Evolutionary conservation across 2,329 filamentous ascomycete genomes (phyloP), one percentile per base, ranked within the genome.

Genomic region (Scedosporium boydii): DNA sequence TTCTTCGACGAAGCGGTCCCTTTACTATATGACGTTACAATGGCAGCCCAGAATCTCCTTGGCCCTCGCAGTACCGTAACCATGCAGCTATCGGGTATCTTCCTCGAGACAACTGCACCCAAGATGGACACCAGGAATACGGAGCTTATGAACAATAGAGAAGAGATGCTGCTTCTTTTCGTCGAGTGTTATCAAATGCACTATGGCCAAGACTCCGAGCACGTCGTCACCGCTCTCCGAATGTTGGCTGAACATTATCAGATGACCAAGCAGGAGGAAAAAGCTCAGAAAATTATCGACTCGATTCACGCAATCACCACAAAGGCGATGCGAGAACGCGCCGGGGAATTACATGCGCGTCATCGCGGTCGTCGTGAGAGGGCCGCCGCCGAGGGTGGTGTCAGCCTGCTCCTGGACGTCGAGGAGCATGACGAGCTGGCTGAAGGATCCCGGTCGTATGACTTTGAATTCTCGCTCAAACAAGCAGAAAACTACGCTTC

Each of bases 351-450:
- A 7, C 63, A 68, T 14, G 69, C 74, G 6, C 70, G 70, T 26
- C 68, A 74, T 12, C 68, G 67, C 23, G 65, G 72, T 16, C 67
- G 66, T 10, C 64, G 64, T 42, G 63, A 68, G 10, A 66, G 66
- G 12, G 53, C 61, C 3, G 51, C 7, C 1, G 14, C 18, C 34
- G 68, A 67, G 1, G 66, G 66, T 34, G 63, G 64, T 1, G 66
- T 72, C n/a, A 68, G 69, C 6, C 69, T 79, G 55, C 74, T 77
- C 59, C 68, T 70, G 2, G 71, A 72, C 14, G 71, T 78, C 4
- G 74, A 76, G 34, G 77, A 80, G 38, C 71, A 74, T 18, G 69
- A 76, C 27, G 68, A 73, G n/a, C 66, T 69, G 2, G 69, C 75
- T 9, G 67, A 79, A 34, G 69, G 68, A 21, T 41, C 56, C 2